Evolutionary conservation across 345 rosid genomes (phyloP).

Genomic region (Alliaria petiolata): DNA sequence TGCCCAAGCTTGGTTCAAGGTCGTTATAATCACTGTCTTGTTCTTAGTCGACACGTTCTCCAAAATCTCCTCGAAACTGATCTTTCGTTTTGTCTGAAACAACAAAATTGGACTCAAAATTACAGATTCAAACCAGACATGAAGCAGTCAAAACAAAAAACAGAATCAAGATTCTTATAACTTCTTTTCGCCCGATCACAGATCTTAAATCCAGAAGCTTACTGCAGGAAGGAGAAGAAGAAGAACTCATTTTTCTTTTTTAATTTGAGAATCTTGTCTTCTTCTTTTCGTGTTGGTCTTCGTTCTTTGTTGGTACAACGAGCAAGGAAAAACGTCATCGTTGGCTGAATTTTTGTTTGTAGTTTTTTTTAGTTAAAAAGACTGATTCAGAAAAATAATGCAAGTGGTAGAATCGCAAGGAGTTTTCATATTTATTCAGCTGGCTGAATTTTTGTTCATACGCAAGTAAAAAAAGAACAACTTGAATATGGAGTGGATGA

Average conservation of each 20-base stretch:
- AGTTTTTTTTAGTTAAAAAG: no score
- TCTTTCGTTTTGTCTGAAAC: constrained; percentile 15
- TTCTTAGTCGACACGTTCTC: constrained; percentile 24
- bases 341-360: no score
- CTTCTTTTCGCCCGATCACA: constrained; percentile 13
- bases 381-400: no score
- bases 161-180: constrained; percentile 25
- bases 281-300: background rate
- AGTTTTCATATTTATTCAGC: no score
- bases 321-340: no score
- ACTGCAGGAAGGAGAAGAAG: constrained; percentile 13
- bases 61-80: constrained; percentile 13
- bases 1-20: constrained; percentile 70
- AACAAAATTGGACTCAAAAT: background rate
- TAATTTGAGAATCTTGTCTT: background rate
- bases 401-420: no score
- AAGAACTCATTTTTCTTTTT: constrained; percentile 3
- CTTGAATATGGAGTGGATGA: no score
- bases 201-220: constrained; percentile 13
- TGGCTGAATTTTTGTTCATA: no score
- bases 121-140: no score
- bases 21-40: constrained; percentile 66
- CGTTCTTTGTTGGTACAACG: no score
- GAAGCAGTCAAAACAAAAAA: constrained; percentile 29
- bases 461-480: no score